A percentile compares a stretch with the other conserved stretches of the same genome.
phyloP scores from a whole-genome alignment of 306 rosid species.

The Spatholobus suberectus region DNA sequence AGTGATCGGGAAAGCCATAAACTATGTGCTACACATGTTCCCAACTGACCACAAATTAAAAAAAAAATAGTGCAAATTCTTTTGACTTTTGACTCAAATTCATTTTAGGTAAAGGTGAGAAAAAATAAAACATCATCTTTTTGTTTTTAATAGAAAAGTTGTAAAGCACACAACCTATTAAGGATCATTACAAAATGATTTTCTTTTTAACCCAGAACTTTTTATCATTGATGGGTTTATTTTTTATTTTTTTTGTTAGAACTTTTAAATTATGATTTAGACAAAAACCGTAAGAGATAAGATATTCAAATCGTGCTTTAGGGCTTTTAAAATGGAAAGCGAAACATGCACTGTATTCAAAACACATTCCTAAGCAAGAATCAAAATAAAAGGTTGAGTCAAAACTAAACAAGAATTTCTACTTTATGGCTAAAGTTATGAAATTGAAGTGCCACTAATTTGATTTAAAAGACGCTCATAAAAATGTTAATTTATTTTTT shows the following conservation, averaged over 20 bases:
- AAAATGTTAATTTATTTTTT: no score
- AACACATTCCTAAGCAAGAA: neutral
- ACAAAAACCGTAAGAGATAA: neutral
- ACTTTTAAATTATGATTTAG: neutral
- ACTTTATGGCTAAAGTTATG: neutral
- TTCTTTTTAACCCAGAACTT: neutral
- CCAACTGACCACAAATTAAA: neutral
- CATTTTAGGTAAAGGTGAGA: neutral
- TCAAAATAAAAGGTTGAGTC: neutral
- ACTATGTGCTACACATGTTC: neutral
- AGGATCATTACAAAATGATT: neutral
- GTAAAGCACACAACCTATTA: neutral
- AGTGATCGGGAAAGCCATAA: neutral
- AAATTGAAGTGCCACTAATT: neutral
- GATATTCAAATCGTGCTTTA: constrained; percentile 9
- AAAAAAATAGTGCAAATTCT: neutral
- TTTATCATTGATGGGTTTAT: neutral
- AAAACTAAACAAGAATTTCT: neutral
- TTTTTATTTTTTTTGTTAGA: neutral
- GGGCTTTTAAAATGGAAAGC: neutral
- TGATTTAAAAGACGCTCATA: no score
- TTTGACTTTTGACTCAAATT: constrained; percentile 4
- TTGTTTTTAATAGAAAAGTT: constrained; percentile 1
- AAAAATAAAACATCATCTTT: neutral
- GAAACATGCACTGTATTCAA: neutral